A percentile compares a stretch with the other conserved stretches of the same genome.
Conservation (phyloP, 2,329 filamentous ascomycete species). For the Colletotrichum eremochloae region DNA sequence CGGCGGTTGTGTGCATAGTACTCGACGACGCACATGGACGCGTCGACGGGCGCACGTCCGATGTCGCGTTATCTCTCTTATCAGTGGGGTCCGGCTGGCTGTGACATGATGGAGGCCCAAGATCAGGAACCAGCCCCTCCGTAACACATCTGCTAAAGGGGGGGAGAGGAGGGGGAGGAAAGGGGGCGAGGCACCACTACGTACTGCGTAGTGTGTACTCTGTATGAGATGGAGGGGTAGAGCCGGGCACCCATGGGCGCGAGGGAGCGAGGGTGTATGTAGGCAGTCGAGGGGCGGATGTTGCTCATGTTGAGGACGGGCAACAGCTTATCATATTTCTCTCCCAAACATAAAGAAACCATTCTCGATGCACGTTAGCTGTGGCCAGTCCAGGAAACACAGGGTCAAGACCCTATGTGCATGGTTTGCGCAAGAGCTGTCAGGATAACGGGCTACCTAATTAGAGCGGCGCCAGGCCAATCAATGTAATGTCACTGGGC, state of each 20-base stretch:
- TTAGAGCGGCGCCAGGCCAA: slow-evolving; percentile 16
- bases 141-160: slow-evolving; percentile 22
- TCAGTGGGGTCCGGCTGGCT: slow-evolving; percentile 19
- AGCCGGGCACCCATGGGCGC: neutral
- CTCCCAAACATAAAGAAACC: neutral
- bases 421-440: slow-evolving; percentile 23
- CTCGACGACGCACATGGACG: slow-evolving; percentile 3
- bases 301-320: too few relatives aligned
- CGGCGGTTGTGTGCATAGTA: neutral
- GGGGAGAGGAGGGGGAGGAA: neutral
- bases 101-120: slow-evolving; percentile 11
- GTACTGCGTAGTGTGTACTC: too few relatives aligned
- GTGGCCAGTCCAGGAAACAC: slow-evolving; percentile 15
- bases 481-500: too few relatives aligned
- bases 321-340: neutral
- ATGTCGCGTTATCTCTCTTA: slow-evolving; percentile 42
- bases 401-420: slow-evolving; percentile 36
- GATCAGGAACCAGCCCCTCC: slow-evolving; percentile 39
- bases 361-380: neutral
- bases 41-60: slow-evolving; percentile 32
- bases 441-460: slow-evolving; percentile 15
- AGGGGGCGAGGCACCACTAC: neutral
- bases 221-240: neutral
- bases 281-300: neutral
- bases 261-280: neutral